These are phyloP conservation scores for Piper longum DNA, from an alignment of 164 flowering plant genomes.

Conservation along the genomic window DNA sequence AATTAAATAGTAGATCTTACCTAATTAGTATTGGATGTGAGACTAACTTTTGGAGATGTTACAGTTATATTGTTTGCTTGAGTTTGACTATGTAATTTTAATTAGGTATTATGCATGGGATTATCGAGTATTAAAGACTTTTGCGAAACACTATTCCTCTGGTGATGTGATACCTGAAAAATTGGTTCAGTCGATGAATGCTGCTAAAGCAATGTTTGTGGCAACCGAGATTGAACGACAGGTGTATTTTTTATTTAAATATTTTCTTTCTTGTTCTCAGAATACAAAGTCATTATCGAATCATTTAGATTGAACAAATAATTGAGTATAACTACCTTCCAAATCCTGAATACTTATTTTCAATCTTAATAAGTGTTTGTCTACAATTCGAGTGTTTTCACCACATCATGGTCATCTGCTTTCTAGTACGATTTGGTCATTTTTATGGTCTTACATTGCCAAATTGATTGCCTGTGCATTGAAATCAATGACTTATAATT, in stretches of 20 bases:
- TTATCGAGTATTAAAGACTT: slow-evolving; percentile 71
- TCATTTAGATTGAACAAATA: not conserved
- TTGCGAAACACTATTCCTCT: slow-evolving; percentile 80
- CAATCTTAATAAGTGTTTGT: too few relatives aligned
- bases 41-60: too few relatives aligned
- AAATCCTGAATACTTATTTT: not conserved
- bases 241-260: slow-evolving; percentile 22
- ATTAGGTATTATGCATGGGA: slow-evolving; percentile 92
- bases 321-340: not conserved
- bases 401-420: too few relatives aligned
- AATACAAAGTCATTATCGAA: not conserved
- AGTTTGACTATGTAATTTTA: not conserved
- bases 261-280: not conserved
- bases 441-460: too few relatives aligned
- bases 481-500: too few relatives aligned
- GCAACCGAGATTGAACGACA: slow-evolving; percentile 94
- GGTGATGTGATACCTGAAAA: slow-evolving; percentile 84
- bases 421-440: too few relatives aligned
- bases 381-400: too few relatives aligned
- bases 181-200: slow-evolving; percentile 66
- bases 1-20: too few relatives aligned
- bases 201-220: slow-evolving; percentile 83
- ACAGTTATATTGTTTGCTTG: too few relatives aligned
- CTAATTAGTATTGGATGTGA: too few relatives aligned
- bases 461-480: too few relatives aligned